These are phyloP conservation scores for Torulaspora gathmanii DNA, from an alignment of 805 yeast species.

Conservation along the genomic window DNA sequence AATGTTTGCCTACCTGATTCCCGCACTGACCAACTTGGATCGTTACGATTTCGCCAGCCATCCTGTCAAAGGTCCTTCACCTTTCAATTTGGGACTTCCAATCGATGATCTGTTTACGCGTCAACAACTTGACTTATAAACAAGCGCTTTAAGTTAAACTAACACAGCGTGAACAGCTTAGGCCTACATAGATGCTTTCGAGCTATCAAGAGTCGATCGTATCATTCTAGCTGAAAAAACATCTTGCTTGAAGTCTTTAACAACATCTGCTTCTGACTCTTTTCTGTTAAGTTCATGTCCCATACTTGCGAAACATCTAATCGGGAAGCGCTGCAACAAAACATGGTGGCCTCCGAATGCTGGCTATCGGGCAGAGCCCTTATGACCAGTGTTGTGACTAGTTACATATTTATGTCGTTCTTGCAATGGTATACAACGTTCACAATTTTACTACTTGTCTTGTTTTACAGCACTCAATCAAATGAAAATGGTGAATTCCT, in stretches of 20 bases:
- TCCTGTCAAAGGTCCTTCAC: slow-evolving; percentile 7
- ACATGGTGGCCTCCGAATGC: too few relatives aligned
- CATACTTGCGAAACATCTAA: too few relatives aligned
- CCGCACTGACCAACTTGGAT: slow-evolving; percentile 87
- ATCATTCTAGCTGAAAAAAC: too few relatives aligned
- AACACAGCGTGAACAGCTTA: too few relatives aligned
- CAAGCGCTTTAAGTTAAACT: background rate
- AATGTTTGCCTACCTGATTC: slow-evolving; percentile 87
- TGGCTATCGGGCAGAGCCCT: background rate
- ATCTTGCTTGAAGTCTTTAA: too few relatives aligned
- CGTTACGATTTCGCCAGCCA: slow-evolving; percentile 65
- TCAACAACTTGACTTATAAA: background rate
- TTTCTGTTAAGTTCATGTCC: too few relatives aligned
- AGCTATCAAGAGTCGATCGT: too few relatives aligned
- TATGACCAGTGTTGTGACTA: slow-evolving; percentile 1
- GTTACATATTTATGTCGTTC: slow-evolving; percentile 1
- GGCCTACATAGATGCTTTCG: too few relatives aligned
- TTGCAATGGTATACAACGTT: background rate
- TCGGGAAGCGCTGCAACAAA: too few relatives aligned
- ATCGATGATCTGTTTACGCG: background rate
- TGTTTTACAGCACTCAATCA: background rate
- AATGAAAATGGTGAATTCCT: background rate
- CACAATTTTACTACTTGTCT: background rate
- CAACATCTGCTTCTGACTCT: too few relatives aligned
- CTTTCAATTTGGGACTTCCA: background rate